A percentile compares a stretch with the other conserved stretches of the same genome.
Conservation (phyloP, 768 basidiomycete genomes). For the Lactarius sp. region DNA sequence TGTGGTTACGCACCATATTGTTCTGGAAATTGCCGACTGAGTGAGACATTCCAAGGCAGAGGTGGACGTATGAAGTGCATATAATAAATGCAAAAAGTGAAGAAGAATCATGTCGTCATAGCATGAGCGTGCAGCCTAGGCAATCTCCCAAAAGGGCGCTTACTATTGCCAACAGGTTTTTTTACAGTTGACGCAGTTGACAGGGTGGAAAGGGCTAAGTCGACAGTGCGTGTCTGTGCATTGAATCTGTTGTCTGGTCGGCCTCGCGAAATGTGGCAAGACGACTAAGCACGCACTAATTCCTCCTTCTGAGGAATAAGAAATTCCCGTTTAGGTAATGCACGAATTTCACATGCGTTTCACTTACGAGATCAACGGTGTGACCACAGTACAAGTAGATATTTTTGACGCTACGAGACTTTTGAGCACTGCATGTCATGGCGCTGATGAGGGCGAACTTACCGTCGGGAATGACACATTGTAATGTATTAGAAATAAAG, state of each 20-base stretch:
- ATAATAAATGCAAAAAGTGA: background rate
- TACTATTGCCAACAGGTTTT: constrained; percentile 24
- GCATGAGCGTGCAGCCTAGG: background rate
- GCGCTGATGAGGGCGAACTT: background rate
- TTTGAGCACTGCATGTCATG: background rate
- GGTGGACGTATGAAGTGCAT: background rate
- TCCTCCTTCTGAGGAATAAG: constrained; percentile 17
- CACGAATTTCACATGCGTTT: background rate
- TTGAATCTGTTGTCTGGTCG: constrained; percentile 11
- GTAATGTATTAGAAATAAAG: background rate
- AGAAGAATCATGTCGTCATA: background rate
- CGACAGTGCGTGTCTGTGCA: constrained; percentile 20
- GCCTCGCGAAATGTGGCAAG: background rate
- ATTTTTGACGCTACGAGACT: constrained; percentile 13
- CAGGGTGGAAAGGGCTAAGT: constrained; percentile 19
- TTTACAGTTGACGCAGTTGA: constrained; percentile 20
- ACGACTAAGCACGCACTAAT: constrained; percentile 13
- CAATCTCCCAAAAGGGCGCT: background rate
- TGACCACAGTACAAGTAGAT: constrained; percentile 22
- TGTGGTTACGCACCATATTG: constrained; percentile 14
- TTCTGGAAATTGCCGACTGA: constrained; percentile 22
- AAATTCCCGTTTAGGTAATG: background rate
- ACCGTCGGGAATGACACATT: constrained; percentile 24
- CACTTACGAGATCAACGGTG: constrained; percentile 17
- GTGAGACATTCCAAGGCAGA: background rate